Conservation (phyloP, 1,139 yeast species). For the Meyerozyma smithsonii region DNA sequence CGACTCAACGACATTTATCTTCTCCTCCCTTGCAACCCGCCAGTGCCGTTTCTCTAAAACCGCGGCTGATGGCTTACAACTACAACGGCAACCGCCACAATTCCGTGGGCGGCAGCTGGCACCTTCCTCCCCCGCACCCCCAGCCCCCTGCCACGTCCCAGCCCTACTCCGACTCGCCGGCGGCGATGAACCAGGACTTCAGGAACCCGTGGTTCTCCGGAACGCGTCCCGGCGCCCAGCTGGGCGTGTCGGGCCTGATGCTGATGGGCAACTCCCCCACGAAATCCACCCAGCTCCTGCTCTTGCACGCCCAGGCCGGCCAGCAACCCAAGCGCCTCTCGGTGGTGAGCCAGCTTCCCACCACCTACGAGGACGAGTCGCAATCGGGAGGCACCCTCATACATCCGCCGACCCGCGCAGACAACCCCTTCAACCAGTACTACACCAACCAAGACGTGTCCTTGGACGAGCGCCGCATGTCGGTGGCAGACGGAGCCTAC, state of each 20-base stretch:
- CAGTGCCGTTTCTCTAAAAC: neutral
- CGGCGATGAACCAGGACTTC: conserved; percentile 16
- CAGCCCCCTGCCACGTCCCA: conserved; percentile 6
- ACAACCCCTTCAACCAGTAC: conserved; percentile 44
- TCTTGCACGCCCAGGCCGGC: conserved; percentile 26
- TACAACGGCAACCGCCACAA: conserved; percentile 34
- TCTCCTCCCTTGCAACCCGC: neutral
- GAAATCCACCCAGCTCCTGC: conserved; percentile 18
- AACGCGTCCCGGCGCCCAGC: conserved; percentile 11
- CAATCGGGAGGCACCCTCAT: conserved; percentile 27
- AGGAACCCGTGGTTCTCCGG: conserved; percentile 43
- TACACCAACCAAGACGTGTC: conserved; percentile 38
- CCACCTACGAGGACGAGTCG: conserved; percentile 44
- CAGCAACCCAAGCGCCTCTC: conserved; percentile 39
- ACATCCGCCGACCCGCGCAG: conserved; percentile 46
- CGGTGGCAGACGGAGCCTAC: conserved; percentile 35
- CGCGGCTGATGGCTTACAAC: conserved; percentile 14
- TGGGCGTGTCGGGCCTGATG: conserved; percentile 11
- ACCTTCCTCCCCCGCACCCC: conserved; percentile 24
- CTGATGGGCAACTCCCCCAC: conserved; percentile 25
- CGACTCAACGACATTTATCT: neutral
- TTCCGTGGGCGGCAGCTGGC: conserved; percentile 43
- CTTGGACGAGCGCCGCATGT: conserved; percentile 38
- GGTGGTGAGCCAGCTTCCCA: conserved; percentile 45
- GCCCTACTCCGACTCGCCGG: conserved; percentile 4